Evolutionary conservation across 257 asterid species (phyloP), one percentile per base, ranked within the genome.

Genomic region (Penstemon barbatus): DNA sequence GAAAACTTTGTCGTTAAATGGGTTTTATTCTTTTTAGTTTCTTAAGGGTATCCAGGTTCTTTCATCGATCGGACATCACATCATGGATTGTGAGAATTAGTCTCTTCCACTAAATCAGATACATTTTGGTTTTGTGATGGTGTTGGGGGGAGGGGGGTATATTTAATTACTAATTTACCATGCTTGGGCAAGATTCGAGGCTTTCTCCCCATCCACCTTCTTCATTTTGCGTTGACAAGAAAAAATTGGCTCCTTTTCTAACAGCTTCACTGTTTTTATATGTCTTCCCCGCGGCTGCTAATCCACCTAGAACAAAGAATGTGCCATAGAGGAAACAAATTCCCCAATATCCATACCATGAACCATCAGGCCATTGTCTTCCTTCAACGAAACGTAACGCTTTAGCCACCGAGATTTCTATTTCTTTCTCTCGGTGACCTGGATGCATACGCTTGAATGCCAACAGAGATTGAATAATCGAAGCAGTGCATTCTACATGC

Each of bases 191-290:
- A 38, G 96, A 87, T 65, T 83, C 83, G 0, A 73, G 86, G 78
- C 82, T 74, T 70, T 89, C 96, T 62, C 95, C 96, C 96, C 95
- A 89, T 41, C 95, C 95, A 48, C 95, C 96, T 67, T 87, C 89
- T 73, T 89, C 81, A 36, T 87, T 85, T 49, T 89, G 96, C 12
- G 68, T 70, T 4, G 83, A 63, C 43, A 89, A 48, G 65, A 63
- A 85, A 66, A 89, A 89, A 4, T 81, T 10, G 3, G 74, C 82
- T 0, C 79, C 96, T 42, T 85, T 87, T 0, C 90, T 46, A 46
- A 87, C 73, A 3, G 83, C 71, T 77, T 80, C 79, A 55, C 83
- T 63, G 54, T 87, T 87, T 5, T 80, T 72, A 2, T 78, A 89
- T 0, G 89, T 85, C 73, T 77, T 83, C 4, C 96, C 95, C 0